These are phyloP conservation scores for Buxus sempervirens DNA, from an alignment of 164 flowering plant species.

Conservation along the genomic window DNA sequence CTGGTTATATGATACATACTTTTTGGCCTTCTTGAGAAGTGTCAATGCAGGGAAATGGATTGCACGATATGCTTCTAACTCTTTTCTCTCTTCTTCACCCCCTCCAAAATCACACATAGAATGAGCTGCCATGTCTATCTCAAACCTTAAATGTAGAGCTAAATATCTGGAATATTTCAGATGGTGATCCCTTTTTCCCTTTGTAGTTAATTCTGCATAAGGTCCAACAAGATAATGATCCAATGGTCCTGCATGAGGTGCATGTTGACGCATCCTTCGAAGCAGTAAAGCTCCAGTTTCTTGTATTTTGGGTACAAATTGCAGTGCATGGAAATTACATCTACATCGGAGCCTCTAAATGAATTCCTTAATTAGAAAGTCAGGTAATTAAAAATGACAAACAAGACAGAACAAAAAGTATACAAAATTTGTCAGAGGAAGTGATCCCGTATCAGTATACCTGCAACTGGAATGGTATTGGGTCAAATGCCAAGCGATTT, in stretches of 20 bases:
- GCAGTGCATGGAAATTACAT: conserved; percentile 96
- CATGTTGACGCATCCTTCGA: conserved; percentile 61
- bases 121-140: conserved; percentile 99
- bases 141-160: conserved; percentile 91
- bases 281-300: conserved; percentile 81
- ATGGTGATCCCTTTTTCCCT: conserved; percentile 23
- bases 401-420: conserved; percentile 9
- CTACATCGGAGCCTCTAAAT: conserved; percentile 99
- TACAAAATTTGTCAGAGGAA: not conserved
- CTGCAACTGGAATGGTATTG: conserved; percentile 84
- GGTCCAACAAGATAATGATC: conserved; percentile 78
- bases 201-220: conserved; percentile 35
- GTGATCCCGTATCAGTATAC: conserved; percentile 31
- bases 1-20: conserved; percentile 37
- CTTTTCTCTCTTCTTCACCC: conserved; percentile 76
- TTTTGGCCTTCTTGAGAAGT: conserved; percentile 45
- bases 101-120: conserved; percentile 97
- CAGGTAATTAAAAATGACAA: conserved; percentile 15
- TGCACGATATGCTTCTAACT: conserved; percentile 83
- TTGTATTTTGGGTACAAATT: conserved; percentile 89
- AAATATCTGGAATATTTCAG: conserved; percentile 58
- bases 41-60: conserved; percentile 85
- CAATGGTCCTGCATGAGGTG: conserved; percentile 47
- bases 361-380: conserved; percentile 56
- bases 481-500: conserved; percentile 94